Base-by-base conservation (phyloP, 345 rosid genomes). In the Excoecaria cochinchinensis region DNA sequence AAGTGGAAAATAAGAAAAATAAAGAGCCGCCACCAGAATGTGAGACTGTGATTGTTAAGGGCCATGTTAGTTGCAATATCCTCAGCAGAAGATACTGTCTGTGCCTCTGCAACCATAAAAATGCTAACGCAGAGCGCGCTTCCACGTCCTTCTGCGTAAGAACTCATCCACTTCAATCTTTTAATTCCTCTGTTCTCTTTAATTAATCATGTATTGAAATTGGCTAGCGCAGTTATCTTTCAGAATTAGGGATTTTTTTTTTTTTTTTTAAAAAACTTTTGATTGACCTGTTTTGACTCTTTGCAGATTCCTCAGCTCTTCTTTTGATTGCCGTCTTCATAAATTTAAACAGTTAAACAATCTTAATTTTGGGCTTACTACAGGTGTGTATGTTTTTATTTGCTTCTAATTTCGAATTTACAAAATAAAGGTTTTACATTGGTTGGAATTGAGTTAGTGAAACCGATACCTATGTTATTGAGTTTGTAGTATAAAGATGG, bases 301-400 rank as follows among this genome's bases (percentile, higher is more conserved):
- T 50, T 79, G 76, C 80, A 85, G 88, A 68, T 79, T 40, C 69
- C 80, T 86, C 14, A 47, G 65, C 51, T 55, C 60, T 73, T 77
- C 86, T 11, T 61, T 47, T 36, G 73, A 69, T 47, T 69, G 47
- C 64, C 75, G 69, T 38, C 66, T 55, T 65, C 63, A 81, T 69
- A 60, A 61, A 48, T 60, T 77, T 40, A 57, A 70, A 63, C 81
- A 65, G 60, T 75, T 77, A 2, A n/a, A 19, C 62, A 47, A 13
- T 51, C 31, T 67, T 17, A 78, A 53, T 56, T 73, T 52, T 44
- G 63, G 82, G 48, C 65, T 82, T 53, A 50, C 76, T 8, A 77
- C 67, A 51, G 85, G 87, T 85, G 3, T 6, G 44, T 24, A 24
- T 62, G 1, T 14, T 38, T 19, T 51, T 67, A 46, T 5, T 21